phyloP scores from a whole-genome alignment of 2,329 filamentous ascomycete genomes.

The Colletotrichum costaricense region DNA sequence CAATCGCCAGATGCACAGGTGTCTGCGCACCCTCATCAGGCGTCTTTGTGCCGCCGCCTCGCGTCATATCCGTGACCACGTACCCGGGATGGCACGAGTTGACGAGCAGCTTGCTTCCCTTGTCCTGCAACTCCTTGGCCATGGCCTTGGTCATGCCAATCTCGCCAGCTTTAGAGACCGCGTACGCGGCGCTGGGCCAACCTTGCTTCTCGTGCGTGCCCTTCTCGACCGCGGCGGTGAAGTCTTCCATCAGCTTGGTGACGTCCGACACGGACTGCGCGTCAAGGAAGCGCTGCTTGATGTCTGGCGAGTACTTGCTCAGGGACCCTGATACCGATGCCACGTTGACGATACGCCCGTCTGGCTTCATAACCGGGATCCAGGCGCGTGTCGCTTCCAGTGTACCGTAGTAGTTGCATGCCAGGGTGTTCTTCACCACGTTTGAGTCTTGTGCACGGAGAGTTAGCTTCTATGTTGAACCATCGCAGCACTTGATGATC shows the following conservation, averaged over 20 bases:
- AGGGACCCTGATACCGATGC: conserved; percentile 57
- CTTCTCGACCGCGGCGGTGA: conserved; percentile 55
- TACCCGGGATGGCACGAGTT: conserved; percentile 56
- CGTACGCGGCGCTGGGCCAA: conserved; percentile 62
- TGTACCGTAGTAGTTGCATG: conserved; percentile 64
- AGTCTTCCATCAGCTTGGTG: conserved; percentile 60
- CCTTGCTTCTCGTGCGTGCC: conserved; percentile 58
- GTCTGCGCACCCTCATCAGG: conserved; percentile 57
- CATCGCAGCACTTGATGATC: conserved; percentile 41
- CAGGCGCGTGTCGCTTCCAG: conserved; percentile 56
- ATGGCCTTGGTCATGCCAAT: conserved; percentile 53
- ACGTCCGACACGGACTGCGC: conserved; percentile 54
- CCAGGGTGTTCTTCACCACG: conserved; percentile 60
- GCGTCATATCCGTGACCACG: conserved; percentile 59
- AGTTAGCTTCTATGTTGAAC: neutral
- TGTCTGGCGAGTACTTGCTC: conserved; percentile 55
- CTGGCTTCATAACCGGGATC: conserved; percentile 56
- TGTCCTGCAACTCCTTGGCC: conserved; percentile 46
- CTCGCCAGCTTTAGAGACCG: conserved; percentile 56
- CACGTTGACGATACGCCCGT: conserved; percentile 61
- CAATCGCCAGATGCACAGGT: conserved; percentile 54
- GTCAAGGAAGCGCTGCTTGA: conserved; percentile 54
- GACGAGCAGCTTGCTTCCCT: conserved; percentile 42
- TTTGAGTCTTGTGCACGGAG: conserved; percentile 39
- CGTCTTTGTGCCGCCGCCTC: conserved; percentile 50